A percentile compares a stretch with the other conserved stretches of the same genome.
These are phyloP conservation scores for Boletus patriciae DNA, from an alignment of 768 basidiomycete species.

Conservation along the genomic window DNA sequence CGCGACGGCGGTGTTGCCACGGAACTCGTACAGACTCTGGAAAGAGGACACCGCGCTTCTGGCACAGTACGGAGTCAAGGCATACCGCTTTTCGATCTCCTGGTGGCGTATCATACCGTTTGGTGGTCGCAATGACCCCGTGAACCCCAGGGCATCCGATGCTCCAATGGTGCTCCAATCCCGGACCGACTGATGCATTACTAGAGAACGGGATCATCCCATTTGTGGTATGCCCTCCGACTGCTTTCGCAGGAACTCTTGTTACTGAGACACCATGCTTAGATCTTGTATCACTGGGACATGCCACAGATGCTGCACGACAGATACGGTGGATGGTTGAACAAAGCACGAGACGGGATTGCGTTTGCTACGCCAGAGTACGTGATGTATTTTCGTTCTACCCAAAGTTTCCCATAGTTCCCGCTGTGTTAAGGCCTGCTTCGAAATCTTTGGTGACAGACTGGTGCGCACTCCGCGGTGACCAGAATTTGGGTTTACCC, in stretches of 20 bases:
- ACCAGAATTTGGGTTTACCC: conserved; percentile 13
- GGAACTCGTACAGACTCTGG: conserved; percentile 69
- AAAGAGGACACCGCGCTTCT: conserved; percentile 65
- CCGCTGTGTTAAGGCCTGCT: conserved; percentile 53
- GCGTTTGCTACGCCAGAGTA: conserved; percentile 55
- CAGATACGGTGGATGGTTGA: conserved; percentile 73
- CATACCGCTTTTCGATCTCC: conserved; percentile 51
- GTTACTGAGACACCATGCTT: neutral
- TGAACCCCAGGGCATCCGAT: conserved; percentile 69
- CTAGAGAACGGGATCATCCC: conserved; percentile 63
- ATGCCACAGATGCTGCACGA: conserved; percentile 73
- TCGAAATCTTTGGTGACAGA: conserved; percentile 71
- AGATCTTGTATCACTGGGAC: conserved; percentile 81
- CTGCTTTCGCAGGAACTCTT: neutral
- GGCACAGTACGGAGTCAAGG: conserved; percentile 61
- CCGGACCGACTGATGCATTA: conserved; percentile 70
- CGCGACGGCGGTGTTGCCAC: conserved; percentile 61
- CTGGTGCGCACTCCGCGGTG: conserved; percentile 44
- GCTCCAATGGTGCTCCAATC: too few species aligned
- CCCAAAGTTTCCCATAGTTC: neutral
- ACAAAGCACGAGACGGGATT: conserved; percentile 70
- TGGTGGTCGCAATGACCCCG: conserved; percentile 69
- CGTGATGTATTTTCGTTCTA: conserved; percentile 23
- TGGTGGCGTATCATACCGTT: conserved; percentile 50
- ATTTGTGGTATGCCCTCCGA: conserved; percentile 53